A percentile compares a stretch with the other conserved stretches of the same genome.
Evolutionary conservation across 2,329 filamentous ascomycete genomes (phyloP).

Genomic region (Thielaviopsis musarum): DNA sequence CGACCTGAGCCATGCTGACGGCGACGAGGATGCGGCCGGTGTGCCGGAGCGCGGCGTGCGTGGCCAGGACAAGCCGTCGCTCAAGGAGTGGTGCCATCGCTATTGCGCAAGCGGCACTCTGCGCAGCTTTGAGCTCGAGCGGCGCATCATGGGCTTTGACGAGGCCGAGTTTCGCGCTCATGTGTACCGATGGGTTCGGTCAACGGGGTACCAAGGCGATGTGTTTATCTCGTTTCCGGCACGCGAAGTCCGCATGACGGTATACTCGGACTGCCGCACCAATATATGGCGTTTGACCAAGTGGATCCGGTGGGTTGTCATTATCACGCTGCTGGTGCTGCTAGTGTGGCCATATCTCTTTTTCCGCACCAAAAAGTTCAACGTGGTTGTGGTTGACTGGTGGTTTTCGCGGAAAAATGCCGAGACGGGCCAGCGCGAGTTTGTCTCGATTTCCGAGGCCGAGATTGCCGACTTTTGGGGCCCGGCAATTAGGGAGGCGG

Average conservation of each 20-base stretch:
- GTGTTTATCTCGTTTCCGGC: constrained; percentile 42
- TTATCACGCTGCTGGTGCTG: constrained; percentile 49
- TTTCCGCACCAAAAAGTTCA: constrained; percentile 49
- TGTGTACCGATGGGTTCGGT: constrained; percentile 39
- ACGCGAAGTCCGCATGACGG: constrained; percentile 36
- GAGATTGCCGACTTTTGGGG: constrained; percentile 49
- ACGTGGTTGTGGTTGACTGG: constrained; percentile 47
- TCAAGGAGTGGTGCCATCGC: constrained; percentile 46
- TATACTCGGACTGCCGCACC: constrained; percentile 44
- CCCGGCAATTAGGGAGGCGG: constrained; percentile 39
- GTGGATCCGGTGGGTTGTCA: constrained; percentile 50
- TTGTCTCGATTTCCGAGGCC: constrained; percentile 36
- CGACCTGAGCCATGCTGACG: neutral
- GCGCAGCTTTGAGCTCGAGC: constrained; percentile 36
- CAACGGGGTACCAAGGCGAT: constrained; percentile 51
- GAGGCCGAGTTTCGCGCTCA: constrained; percentile 31
- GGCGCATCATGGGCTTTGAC: constrained; percentile 44
- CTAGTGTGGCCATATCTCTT: constrained; percentile 55
- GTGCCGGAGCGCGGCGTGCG: constrained; percentile 26
- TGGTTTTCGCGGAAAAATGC: constrained; percentile 26
- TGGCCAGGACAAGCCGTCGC: constrained; percentile 3
- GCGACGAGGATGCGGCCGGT: constrained; percentile 1
- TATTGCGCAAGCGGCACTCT: constrained; percentile 45
- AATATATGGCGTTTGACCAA: constrained; percentile 47
- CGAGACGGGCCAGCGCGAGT: constrained; percentile 24